Evolutionary conservation across 345 rosid species (phyloP).

Genomic region (Gossypium rotundifolium): DNA sequence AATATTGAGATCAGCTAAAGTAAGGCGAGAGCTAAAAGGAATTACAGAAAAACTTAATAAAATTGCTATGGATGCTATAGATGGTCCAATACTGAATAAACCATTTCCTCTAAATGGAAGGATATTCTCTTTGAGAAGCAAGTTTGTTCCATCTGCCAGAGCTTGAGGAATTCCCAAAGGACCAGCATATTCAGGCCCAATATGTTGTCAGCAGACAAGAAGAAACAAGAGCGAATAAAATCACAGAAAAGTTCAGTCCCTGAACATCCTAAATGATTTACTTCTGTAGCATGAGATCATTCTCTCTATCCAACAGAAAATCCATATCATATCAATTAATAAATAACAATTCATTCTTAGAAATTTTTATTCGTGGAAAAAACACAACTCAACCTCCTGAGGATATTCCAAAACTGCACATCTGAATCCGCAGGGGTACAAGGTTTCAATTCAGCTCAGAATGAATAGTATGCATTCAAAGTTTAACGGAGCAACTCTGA

Average conservation of each 20-base stretch:
- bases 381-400: neutral
- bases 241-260: neutral
- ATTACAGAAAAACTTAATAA: no score
- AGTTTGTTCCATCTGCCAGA: no score
- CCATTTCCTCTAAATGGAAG: neutral
- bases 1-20: neutral
- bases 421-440: neutral
- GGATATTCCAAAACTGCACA: neutral
- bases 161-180: neutral
- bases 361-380: neutral
- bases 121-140: neutral
- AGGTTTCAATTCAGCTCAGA: neutral
- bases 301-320: neutral
- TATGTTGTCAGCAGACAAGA: neutral
- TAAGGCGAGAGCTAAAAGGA: neutral
- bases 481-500: neutral
- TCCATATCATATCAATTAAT: neutral
- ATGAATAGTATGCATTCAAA: neutral
- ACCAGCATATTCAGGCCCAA: neutral
- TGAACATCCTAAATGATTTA: neutral
- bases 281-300: neutral
- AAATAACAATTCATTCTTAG: neutral
- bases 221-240: neutral
- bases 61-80: no score
- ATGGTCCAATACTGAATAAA: neutral